Evolutionary conservation across 306 rosid genomes (phyloP), one percentile per base, ranked within the genome.

Genomic region (Castanopsis chinensis): DNA sequence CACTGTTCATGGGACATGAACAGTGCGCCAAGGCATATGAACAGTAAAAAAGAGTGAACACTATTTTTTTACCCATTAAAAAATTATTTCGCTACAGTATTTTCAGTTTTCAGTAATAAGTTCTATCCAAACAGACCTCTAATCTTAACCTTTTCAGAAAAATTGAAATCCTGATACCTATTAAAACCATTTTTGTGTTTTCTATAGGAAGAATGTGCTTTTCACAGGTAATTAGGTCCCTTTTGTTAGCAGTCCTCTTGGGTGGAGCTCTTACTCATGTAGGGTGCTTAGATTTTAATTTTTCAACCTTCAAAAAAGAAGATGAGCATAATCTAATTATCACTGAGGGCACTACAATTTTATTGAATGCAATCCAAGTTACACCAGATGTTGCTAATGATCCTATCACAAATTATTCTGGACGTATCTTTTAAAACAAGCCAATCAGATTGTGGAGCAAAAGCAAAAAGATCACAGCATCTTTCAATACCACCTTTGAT

Each of bases 401-500:
- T 37, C 45, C 45, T 37, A 37, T 37, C 11, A 37, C 45, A 1
- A 1, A 83, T 37, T 77, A 63, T 73, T 77, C 89, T 3, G 89
- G 89, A 8, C 80, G 87, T 1, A 43, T 69, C 65, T 83, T 83
- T 58, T 83, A 73, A 59, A 5, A 15, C 0, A 63, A 71, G 64
- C 87, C 86, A 17, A 83, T 73, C 73, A 80, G 54, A 49, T 56
- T 86, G 7, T 86, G 76, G 76, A 86, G 74, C 80, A 63, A 82
- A 69, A 77, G 75, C 5, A 73, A 73, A 9, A 83, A 83, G 61
- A 45, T 69, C 63, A 61, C 6, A 5, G 85, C 89, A 45, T 21
- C 60, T 5, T 86, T 86, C 74, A 83, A 74, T 25, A 86, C 89
- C 45, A 80, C 89, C 71, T 83, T 86, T 76, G 83, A 80, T 5